Percentiles rank a stretch among this genome's conserved stretches.
These are phyloP conservation scores for Bruguiera gymnorhiza DNA, from an alignment of 345 rosid species.

Conservation along the genomic window DNA sequence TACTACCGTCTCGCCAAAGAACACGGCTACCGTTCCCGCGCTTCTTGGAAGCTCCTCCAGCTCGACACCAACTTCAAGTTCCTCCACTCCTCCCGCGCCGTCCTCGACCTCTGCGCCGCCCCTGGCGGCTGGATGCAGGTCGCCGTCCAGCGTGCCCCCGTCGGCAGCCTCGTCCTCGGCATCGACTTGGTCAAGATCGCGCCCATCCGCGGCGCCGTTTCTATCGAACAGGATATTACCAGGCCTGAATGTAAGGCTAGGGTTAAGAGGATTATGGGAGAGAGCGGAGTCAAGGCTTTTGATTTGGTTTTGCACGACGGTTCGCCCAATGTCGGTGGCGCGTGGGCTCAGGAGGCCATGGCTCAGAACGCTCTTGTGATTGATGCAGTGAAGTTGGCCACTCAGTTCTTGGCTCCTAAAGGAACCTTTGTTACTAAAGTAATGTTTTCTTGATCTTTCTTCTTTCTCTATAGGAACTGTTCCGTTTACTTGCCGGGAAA, in stretches of 20 bases:
- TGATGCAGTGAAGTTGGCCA: constrained; percentile 78
- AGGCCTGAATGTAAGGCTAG: constrained; percentile 65
- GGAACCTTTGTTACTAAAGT: constrained; percentile 85
- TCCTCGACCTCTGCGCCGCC: constrained; percentile 15
- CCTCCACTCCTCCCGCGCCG: constrained; percentile 53
- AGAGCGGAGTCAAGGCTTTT: constrained; percentile 57
- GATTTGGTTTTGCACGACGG: constrained; percentile 88
- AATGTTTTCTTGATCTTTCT: not conserved
- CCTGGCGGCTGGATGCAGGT: constrained; percentile 5
- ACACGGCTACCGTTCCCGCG: constrained; percentile 92
- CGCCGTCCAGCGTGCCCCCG: constrained; percentile 16
- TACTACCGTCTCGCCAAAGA: constrained; percentile 79
- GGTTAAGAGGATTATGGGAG: constrained; percentile 62
- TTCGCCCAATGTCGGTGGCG: constrained; percentile 93
- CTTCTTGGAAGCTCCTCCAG: constrained; percentile 85
- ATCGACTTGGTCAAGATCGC: constrained; percentile 1
- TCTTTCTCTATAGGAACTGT: not conserved
- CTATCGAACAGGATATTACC: constrained; percentile 82
- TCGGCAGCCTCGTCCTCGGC: constrained; percentile 2
- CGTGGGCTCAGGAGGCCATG: constrained; percentile 92
- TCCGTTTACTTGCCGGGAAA: not conserved
- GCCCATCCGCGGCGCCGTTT: constrained; percentile 1
- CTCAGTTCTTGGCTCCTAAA: constrained; percentile 70
- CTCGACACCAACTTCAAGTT: constrained; percentile 66
- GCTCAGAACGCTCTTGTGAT: constrained; percentile 83